Evolutionary conservation across 1,139 yeast species (phyloP), one percentile per base, ranked within the genome.

Genomic region (Lodderomyces parapsilosis): DNA sequence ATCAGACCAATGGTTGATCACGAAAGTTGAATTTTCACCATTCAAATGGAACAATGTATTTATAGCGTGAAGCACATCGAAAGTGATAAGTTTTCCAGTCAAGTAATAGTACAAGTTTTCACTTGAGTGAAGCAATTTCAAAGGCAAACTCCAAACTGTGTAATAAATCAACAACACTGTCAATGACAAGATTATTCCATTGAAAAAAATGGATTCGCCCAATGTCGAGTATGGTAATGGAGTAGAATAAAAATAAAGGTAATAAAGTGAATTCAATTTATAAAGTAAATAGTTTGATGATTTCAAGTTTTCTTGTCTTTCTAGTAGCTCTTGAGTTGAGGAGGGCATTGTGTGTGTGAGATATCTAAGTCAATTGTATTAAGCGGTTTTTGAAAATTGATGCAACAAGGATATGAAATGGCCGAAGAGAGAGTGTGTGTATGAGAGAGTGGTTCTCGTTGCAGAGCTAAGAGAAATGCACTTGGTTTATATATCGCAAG

Each of bases 191-290:
- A 51, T 49, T 10, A 62, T 41, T 5, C 50, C 22, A 42, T 60
- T 58, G 45, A 63, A 57, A 4, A 54, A 33, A 2, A 53, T 34
- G 0, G 56, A 39, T 45, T 66, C 71, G 1, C 55, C 56, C 2
- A 43, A 49, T 2, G 65, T 52, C 45, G 65, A 53, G 10, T 63
- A 63, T 4, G 67, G 66, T 32, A 65, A 51, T 4, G 70, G 69
- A 8, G 58, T 47, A 38, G 49, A 55, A 48, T 62, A 63, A 47
- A 57, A 57, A 50, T 64, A 65, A 36, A 48, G 41, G 22, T 54
- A 50, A 49, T 64, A 63, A 4, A 49, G 43, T 40, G 49, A 47
- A 41, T 48, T 54, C 30, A 55, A 14, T 35, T 39, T 42, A 33
- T 41, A 44, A 6, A 38, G 14, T 6, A 43, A 8, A 14, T 18